A percentile compares a stretch with the other conserved stretches of the same genome.
Evolutionary conservation across 345 rosid genomes (phyloP).

Genomic region (Eucalyptus marginata): DNA sequence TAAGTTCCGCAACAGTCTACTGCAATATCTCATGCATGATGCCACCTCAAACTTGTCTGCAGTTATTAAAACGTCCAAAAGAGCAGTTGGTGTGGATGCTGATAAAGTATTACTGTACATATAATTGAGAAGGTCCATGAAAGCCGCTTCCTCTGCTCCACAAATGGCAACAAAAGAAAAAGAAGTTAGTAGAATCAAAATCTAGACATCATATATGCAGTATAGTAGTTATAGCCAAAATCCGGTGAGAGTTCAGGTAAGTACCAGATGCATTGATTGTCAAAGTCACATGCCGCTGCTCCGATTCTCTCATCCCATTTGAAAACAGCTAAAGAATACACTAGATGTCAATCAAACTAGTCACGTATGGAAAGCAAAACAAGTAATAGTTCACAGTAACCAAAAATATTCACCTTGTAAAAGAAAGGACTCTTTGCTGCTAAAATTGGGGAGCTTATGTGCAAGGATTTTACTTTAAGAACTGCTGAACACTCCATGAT

Average conservation of each 20-base stretch:
- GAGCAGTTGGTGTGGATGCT: constrained; percentile 26
- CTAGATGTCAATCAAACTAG: not conserved
- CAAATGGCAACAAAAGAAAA: not conserved
- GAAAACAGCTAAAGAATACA: constrained; percentile 47
- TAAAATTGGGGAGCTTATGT: constrained; percentile 65
- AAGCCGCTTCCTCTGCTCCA: constrained; percentile 70
- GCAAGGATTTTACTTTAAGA: constrained; percentile 43
- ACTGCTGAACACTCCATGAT: constrained; percentile 20
- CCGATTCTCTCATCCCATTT: constrained; percentile 71
- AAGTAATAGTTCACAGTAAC: not conserved
- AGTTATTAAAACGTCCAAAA: constrained; percentile 64
- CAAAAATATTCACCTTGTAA: constrained; percentile 31
- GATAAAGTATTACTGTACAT: constrained; percentile 54
- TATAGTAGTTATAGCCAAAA: not conserved
- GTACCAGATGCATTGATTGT: constrained; percentile 65
- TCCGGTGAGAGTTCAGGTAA: not conserved
- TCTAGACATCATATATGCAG: not conserved
- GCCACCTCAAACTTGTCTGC: constrained; percentile 86
- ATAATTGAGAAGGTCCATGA: constrained; percentile 68
- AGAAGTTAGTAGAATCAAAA: not conserved
- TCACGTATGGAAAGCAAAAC: not conserved
- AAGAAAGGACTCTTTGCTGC: constrained; percentile 81
- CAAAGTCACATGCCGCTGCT: constrained; percentile 57
- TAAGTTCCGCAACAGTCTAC: constrained; percentile 38
- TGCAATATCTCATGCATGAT: constrained; percentile 79